A percentile compares a stretch with the other conserved stretches of the same genome.
phyloP scores from a whole-genome alignment of 1,284 basidiomycete genomes.

The Cutaneotrichosporon sp. region DNA sequence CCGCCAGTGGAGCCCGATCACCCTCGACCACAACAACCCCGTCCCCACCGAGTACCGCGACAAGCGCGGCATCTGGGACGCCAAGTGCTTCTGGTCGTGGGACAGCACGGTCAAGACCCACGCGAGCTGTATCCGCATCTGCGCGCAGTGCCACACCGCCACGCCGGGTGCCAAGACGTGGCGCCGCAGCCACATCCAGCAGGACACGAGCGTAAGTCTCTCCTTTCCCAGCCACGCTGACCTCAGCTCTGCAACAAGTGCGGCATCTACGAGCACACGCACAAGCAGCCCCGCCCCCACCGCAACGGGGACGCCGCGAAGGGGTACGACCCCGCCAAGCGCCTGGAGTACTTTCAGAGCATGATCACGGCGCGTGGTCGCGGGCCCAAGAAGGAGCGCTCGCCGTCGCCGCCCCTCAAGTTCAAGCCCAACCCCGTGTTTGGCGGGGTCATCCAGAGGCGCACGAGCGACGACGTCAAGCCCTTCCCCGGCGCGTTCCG shows the following conservation, averaged over 20 bases:
- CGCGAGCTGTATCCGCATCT: constrained; percentile 12
- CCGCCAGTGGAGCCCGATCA: background rate
- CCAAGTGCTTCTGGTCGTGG: constrained; percentile 5
- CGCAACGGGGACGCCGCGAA: constrained; percentile 8
- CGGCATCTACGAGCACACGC: constrained; percentile 21
- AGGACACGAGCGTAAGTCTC: constrained; percentile 13
- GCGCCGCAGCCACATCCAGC: constrained; percentile 15
- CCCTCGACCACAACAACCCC: constrained; percentile 1
- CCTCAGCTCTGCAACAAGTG: constrained; percentile 24
- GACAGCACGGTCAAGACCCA: constrained; percentile 5
- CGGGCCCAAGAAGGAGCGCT: background rate
- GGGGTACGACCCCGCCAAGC: background rate
- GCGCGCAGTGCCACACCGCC: constrained; percentile 17
- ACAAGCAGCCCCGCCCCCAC: constrained; percentile 7
- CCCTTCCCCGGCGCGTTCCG: background rate
- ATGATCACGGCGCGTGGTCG: constrained; percentile 8
- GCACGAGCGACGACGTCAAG: background rate
- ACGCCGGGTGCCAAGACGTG: constrained; percentile 20
- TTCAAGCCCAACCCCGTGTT: constrained; percentile 2
- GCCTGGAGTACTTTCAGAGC: constrained; percentile 2
- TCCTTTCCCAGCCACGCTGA: background rate
- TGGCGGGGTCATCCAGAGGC: background rate
- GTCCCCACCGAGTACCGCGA: constrained; percentile 5
- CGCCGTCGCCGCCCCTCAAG: background rate
- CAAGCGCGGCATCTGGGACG: constrained; percentile 10